A percentile compares a stretch with the other conserved stretches of the same genome.
phyloP scores from a whole-genome alignment of 768 basidiomycete species.

The Lentinula raphanica region DNA sequence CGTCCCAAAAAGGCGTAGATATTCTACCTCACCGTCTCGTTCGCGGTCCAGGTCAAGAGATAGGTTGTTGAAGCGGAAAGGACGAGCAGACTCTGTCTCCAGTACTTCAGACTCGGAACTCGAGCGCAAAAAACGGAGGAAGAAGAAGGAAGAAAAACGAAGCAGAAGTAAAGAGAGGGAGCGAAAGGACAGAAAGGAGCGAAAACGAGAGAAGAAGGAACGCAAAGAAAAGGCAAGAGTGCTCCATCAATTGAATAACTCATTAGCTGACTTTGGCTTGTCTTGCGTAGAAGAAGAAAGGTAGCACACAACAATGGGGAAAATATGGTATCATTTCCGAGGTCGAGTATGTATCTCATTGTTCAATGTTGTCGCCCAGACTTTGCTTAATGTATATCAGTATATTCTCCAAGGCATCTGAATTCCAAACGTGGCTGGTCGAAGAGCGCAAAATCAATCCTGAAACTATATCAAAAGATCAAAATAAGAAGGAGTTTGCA shows the following conservation, averaged over 20 bases:
- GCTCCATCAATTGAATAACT: not conserved
- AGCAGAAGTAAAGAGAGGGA: constrained; percentile 38
- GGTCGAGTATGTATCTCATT: constrained; percentile 56
- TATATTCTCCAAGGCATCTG: constrained; percentile 75
- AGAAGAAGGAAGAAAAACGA: constrained; percentile 41
- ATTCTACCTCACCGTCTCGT: constrained; percentile 11
- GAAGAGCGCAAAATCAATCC: constrained; percentile 91
- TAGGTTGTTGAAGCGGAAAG: constrained; percentile 18
- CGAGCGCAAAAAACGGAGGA: constrained; percentile 40
- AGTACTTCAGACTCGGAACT: constrained; percentile 38
- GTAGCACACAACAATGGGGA: constrained; percentile 70
- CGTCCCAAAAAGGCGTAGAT: not conserved
- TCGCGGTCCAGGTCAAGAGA: constrained; percentile 33
- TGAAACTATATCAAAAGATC: constrained; percentile 81
- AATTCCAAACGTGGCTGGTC: constrained; percentile 90
- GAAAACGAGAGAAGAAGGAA: constrained; percentile 64
- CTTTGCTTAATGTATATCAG: constrained; percentile 32
- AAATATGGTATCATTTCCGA: constrained; percentile 86
- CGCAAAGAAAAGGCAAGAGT: constrained; percentile 53
- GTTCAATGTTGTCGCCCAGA: not conserved
- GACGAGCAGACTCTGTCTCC: constrained; percentile 30
- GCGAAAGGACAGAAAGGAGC: constrained; percentile 43
- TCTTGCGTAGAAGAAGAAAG: constrained; percentile 47
- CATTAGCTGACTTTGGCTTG: constrained; percentile 1
- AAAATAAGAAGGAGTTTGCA: constrained; percentile 79